Percentiles rank a stretch among this genome's conserved stretches.
Evolutionary conservation across 306 rosid genomes (phyloP).

Genomic region (Pyrus bretschneideri): DNA sequence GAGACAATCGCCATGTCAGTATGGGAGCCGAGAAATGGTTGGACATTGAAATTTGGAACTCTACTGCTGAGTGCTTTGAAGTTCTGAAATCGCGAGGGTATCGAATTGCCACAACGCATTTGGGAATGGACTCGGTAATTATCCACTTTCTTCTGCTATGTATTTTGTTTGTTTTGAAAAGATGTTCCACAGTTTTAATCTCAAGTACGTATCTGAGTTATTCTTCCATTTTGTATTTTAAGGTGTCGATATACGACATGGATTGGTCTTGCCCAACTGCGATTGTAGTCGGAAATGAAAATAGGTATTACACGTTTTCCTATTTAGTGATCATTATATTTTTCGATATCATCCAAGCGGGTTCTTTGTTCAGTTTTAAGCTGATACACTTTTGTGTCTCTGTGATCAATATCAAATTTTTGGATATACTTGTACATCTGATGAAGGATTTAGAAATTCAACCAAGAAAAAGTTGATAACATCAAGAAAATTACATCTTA

Average conservation of each 20-base stretch:
- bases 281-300: conserved; percentile 82
- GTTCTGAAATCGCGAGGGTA: conserved; percentile 73
- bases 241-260: conserved; percentile 79
- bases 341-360: not conserved
- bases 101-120: conserved; percentile 81
- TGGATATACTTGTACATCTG: not conserved
- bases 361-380: not conserved
- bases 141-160: not conserved
- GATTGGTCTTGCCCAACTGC: conserved; percentile 94
- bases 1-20: conserved; percentile 93
- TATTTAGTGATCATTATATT: not conserved
- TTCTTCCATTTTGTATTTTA: conserved; percentile 17
- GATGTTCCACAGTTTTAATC: not conserved
- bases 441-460: not conserved
- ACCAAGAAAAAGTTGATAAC: not conserved
- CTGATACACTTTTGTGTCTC: not conserved
- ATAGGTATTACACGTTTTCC: conserved; percentile 36
- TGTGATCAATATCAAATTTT: not conserved
- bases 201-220: not conserved
- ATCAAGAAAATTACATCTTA: too few species aligned
- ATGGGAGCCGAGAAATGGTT: conserved; percentile 99
- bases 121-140: conserved; percentile 71
- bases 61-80: conserved; percentile 63
- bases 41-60: conserved; percentile 78
- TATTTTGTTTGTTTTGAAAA: not conserved